A percentile compares a stretch with the other conserved stretches of the same genome.
Conservation (phyloP, 805 yeast species). For the Pichia insulana region DNA sequence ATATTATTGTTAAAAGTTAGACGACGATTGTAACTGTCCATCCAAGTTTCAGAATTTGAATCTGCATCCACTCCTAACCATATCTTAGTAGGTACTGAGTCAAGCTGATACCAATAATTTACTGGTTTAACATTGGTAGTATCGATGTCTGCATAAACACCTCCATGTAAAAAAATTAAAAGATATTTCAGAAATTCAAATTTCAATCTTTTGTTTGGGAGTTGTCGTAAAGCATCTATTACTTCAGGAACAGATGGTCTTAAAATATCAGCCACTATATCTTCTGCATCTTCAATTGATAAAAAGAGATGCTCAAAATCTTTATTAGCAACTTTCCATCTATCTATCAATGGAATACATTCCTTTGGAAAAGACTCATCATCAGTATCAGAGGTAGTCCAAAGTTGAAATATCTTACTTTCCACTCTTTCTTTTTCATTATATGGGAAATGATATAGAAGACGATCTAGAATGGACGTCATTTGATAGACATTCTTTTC, state of each 20-base stretch:
- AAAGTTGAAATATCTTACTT: conserved; percentile 25
- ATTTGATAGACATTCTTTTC: conserved; percentile 23
- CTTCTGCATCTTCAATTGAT: conserved; percentile 25
- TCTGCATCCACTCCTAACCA: conserved; percentile 22
- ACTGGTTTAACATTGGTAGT: conserved; percentile 45
- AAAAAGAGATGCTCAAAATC: conserved; percentile 22
- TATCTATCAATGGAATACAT: conserved; percentile 22
- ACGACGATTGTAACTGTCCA: conserved; percentile 23
- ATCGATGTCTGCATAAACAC: conserved; percentile 55
- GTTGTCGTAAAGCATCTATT: conserved; percentile 37
- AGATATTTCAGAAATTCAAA: conserved; percentile 51
- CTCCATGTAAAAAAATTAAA: conserved; percentile 44
- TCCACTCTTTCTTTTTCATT: conserved; percentile 20
- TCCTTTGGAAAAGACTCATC: conserved; percentile 20
- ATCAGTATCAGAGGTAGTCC: conserved; percentile 15
- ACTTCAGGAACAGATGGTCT: conserved; percentile 39
- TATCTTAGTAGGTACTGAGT: conserved; percentile 11
- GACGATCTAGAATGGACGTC: conserved; percentile 24
- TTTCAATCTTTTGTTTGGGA: conserved; percentile 43
- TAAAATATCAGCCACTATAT: conserved; percentile 22
- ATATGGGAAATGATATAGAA: conserved; percentile 25
- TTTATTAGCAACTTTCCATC: conserved; percentile 27
- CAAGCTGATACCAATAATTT: conserved; percentile 22
- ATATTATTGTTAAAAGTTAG: conserved; percentile 22
- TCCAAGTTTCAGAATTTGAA: conserved; percentile 24